Evolutionary conservation across 192 early-diverging fungal species (phyloP), one percentile per base, ranked within the genome.

Genomic region (Podila clonocystis): DNA sequence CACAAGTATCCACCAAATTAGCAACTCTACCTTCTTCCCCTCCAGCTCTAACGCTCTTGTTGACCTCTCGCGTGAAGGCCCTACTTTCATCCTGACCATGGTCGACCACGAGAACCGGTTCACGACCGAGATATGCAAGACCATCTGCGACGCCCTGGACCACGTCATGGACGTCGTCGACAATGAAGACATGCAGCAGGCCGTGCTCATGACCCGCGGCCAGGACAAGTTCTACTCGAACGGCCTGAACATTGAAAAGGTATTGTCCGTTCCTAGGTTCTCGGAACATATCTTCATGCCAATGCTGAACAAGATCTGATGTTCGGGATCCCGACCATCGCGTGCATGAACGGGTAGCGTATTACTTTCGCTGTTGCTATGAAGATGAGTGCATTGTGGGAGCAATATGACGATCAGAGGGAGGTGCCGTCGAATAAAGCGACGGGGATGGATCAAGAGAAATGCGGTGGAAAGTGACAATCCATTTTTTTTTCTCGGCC

Each of bases 181-280:
- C 26, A 61, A 63, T 0, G 86, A 90, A 12, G 85, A 83, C 7
- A 52, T 75, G 11, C 33, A 34, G 3, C 89, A 86, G 29, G 89
- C 89, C 2, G 91, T 88, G 0, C 83, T 93, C 30, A 76, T 94
- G 3, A 91, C 91, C 4, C 85, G 84, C 3, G 90, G 92, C 38
- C 70, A 87, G 11, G 91, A 85, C 62, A 92, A 92, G 83, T 92
- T 94, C 77, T 94, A 86, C 63, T 90, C 88, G 50, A 94, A 93
- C 74, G 93, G 93, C 9, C 73, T 94, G 38, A 88, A 91, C 29
- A 66, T 91, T 1, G 67, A 68, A 29, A 75, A 87, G 65, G 84
- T 83, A 19, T 15, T 85, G 19, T 15, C 67, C 9, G 64, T 83
- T 17, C 74, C 74, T 8, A 72, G 82, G 5, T 90, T 90, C 63